Evolutionary conservation across 306 rosid genomes (phyloP).

Genomic region (Pterocarpus macrocarpus): DNA sequence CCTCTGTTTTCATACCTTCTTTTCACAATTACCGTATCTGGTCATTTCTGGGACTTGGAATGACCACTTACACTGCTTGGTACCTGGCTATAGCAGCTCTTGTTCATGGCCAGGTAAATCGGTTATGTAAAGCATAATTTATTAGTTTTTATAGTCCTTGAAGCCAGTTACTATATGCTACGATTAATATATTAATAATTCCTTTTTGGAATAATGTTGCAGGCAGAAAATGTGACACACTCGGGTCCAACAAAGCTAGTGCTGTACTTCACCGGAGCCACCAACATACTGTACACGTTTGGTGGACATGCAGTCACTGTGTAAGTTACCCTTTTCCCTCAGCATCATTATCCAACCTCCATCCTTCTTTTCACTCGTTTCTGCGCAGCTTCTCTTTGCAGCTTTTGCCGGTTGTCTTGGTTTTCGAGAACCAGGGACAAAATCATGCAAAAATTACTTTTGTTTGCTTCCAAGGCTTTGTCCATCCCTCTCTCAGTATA

Average conservation of each 20-base stretch:
- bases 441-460: conserved; percentile 51
- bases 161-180: too few species aligned
- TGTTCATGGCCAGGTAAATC: conserved; percentile 82
- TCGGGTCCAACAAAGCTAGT: conserved; percentile 81
- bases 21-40: conserved; percentile 95
- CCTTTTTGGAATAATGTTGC: conserved; percentile 18
- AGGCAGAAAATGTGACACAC: conserved; percentile 78
- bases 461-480: conserved; percentile 48
- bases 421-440: conserved; percentile 53
- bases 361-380: conserved; percentile 15
- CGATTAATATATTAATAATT: too few species aligned
- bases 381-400: conserved; percentile 58
- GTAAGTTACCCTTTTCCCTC: conserved; percentile 53
- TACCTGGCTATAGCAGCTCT: conserved; percentile 76
- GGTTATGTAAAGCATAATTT: too few species aligned
- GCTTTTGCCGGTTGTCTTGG: conserved; percentile 63
- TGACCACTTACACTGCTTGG: conserved; percentile 99
- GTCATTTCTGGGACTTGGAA: conserved; percentile 97
- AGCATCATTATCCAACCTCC: neutral
- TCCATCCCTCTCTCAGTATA: neutral
- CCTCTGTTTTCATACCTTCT: conserved; percentile 97
- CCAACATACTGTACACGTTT: conserved; percentile 94
- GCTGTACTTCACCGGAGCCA: conserved; percentile 97
- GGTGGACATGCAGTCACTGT: conserved; percentile 99
- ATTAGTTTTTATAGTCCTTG: too few species aligned